Conservation (phyloP, 495 filamentous ascomycete species). For the Aspergillus homomorphus region DNA sequence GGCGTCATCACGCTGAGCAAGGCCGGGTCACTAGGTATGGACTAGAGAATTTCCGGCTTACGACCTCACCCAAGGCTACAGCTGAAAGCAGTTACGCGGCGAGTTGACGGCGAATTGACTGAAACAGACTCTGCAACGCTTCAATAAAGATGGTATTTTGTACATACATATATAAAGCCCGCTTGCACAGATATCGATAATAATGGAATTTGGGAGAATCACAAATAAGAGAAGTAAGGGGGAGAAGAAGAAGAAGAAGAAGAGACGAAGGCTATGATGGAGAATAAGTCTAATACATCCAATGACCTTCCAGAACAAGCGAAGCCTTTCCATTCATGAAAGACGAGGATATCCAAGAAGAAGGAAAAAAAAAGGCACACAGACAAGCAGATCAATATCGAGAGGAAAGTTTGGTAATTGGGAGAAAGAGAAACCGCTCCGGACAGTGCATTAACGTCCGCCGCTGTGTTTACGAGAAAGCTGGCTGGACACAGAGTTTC, state of each 20-base stretch:
- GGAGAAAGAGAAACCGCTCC: neutral
- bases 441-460: constrained; percentile 15
- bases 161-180: constrained; percentile 21
- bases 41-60: too few relatives aligned
- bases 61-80: neutral
- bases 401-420: neutral
- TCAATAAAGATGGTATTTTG: constrained; percentile 7
- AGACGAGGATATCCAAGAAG: constrained; percentile 38
- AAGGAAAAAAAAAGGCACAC: constrained; percentile 12
- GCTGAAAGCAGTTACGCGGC: neutral
- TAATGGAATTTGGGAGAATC: constrained; percentile 5
- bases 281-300: constrained; percentile 21
- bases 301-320: constrained; percentile 15
- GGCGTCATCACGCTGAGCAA: too few relatives aligned
- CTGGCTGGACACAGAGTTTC: constrained; percentile 40
- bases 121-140: neutral
- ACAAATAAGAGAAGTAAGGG: neutral
- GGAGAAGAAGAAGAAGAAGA: constrained; percentile 15
- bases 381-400: constrained; percentile 1
- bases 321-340: constrained; percentile 13
- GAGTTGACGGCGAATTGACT: neutral
- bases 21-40: too few relatives aligned
- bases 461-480: constrained; percentile 30
- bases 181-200: constrained; percentile 5
- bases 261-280: constrained; percentile 28